phyloP scores from a whole-genome alignment of 441 rosid genomes.

The Adansonia gregorii region DNA sequence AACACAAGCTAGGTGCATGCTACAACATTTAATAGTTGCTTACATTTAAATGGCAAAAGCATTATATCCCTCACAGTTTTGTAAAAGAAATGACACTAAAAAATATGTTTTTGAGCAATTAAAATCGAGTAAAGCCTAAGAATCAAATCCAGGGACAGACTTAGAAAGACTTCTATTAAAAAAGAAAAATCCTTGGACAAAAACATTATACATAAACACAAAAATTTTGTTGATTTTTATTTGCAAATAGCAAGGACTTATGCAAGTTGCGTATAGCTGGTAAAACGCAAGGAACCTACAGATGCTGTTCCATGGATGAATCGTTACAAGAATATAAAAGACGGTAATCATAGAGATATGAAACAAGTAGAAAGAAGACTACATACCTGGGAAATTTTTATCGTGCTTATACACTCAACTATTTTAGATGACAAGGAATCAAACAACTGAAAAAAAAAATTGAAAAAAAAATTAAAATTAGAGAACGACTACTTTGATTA shows the following conservation, averaged over 20 bases:
- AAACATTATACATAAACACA: neutral
- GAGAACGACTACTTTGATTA: slow-evolving; percentile 2
- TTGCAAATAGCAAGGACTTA: neutral
- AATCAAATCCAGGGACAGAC: neutral
- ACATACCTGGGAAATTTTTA: slow-evolving; percentile 91
- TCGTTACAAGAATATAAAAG: neutral
- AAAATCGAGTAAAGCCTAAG: neutral
- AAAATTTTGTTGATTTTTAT: neutral
- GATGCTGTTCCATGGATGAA: neutral
- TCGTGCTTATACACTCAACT: slow-evolving; percentile 68
- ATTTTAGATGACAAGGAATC: slow-evolving; percentile 57
- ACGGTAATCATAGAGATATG: neutral
- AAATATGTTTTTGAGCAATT: neutral
- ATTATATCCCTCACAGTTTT: neutral
- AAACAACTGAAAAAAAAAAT: slow-evolving; percentile 56
- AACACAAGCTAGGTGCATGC: neutral
- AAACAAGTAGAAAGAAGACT: slow-evolving; percentile 13
- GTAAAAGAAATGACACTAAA: neutral
- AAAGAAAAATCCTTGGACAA: neutral
- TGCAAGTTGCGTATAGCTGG: neutral
- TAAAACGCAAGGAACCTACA: neutral
- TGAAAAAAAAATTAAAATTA: slow-evolving; percentile 9
- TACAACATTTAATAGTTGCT: too few relatives aligned
- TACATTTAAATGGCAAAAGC: neutral
- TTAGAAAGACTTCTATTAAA: neutral